Conservation (phyloP, 352 stramenopile species). For the Phytophthora foliorum region DNA sequence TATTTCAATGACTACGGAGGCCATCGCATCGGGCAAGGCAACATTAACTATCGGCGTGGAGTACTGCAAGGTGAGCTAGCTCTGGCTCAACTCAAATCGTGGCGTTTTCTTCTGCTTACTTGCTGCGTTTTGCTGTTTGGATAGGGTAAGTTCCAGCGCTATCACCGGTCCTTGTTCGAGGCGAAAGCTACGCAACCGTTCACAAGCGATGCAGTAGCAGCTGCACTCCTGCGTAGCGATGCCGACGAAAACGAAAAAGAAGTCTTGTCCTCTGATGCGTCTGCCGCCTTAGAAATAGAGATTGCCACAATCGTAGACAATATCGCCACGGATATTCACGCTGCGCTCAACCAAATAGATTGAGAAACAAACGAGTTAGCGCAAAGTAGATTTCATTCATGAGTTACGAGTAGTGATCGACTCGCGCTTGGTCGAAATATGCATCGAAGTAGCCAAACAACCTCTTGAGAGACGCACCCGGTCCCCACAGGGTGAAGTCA, state of each 20-base stretch:
- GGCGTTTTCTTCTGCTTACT: neutral
- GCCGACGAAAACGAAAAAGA: neutral
- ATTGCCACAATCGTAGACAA: slow-evolving; percentile 41
- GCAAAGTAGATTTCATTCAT: slow-evolving; percentile 25
- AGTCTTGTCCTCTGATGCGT: neutral
- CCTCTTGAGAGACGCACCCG: neutral
- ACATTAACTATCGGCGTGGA: slow-evolving; percentile 64
- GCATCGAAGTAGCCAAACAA: slow-evolving; percentile 3
- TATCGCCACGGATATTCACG: slow-evolving; percentile 15
- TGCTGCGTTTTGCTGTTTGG: slow-evolving; percentile 1
- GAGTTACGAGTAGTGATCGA: neutral
- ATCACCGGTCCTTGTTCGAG: slow-evolving; percentile 54
- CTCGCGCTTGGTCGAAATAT: slow-evolving; percentile 7
- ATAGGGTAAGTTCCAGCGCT: slow-evolving; percentile 65
- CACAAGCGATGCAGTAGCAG: slow-evolving; percentile 24
- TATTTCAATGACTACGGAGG: slow-evolving; percentile 86
- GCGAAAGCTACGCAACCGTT: slow-evolving; percentile 41
- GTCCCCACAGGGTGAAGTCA: neutral
- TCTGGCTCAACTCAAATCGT: neutral
- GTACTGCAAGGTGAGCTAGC: slow-evolving; percentile 46
- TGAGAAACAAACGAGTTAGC: neutral
- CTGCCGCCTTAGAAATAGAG: slow-evolving; percentile 51
- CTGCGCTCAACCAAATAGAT: slow-evolving; percentile 10
- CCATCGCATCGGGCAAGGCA: slow-evolving; percentile 59
- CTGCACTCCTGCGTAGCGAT: slow-evolving; percentile 1